Base-by-base conservation (phyloP, 1,284 basidiomycete genomes). In the Microstroma glucosiphilum region DNA sequence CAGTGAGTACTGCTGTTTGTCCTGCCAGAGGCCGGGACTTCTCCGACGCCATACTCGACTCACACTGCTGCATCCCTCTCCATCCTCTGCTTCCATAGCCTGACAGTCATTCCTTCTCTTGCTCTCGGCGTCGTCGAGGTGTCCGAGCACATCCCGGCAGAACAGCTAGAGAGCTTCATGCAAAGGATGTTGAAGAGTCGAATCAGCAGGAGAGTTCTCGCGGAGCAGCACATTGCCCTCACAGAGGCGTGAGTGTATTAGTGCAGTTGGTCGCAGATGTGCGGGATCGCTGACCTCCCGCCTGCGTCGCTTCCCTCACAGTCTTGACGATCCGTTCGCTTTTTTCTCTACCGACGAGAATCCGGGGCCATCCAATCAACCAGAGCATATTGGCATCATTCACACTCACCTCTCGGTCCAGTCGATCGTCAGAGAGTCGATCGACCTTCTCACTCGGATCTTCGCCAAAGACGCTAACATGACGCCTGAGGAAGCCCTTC, bases 101-200 rank as follows among this genome's bases (percentile, higher is more conserved):
- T 77, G 46, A 72, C 67, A 26, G 69, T 74, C 49, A 70, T 71
- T 1, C 69, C 69, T 11, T 69, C 64, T 11, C 60, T 73, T 21
- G 70, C 68, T 0, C 68, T 77, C 40, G 80, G 80, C 26, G 76
- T 81, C 40, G 76, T 78, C 43, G 80, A 81, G 61, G 68, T 70
- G 8, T 86, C 89, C 0, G 90, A 90, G 17, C 86, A 89, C 75
- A 84, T 94, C 12, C 82, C 86, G 0, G 87, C 90, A 0, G 88
- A 91, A 60, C 83, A 85, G 59, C 83, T 94, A 15, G 91, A 94
- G 78, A 84, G 88, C 8, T 92, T 93, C 79, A 91, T 93, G 88
- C 85, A 86, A 23, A 85, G 91, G 26, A 94, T 94, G 92, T 84
- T 94, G 9, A 84, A 91, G 54, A 92, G 91, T 2, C 84, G 92